A percentile compares a stretch with the other conserved stretches of the same genome.
Evolutionary conservation across 306 rosid species (phyloP).

Genomic region (Calophaca sinica): DNA sequence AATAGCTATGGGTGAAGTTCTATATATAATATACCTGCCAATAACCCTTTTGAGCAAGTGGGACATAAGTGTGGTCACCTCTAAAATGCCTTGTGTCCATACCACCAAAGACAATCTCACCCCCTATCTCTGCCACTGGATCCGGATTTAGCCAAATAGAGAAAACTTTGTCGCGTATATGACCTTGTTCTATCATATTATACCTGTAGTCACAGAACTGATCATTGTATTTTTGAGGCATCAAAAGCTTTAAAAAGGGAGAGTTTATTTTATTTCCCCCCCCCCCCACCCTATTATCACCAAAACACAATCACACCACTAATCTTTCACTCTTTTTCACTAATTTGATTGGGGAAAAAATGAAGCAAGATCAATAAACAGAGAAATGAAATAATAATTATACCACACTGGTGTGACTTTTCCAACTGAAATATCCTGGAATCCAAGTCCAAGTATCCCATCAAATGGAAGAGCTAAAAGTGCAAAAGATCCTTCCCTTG

Average conservation of each 20-base stretch:
- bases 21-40: conserved; percentile 67
- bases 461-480: conserved; percentile 53
- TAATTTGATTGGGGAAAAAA: neutral
- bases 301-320: conserved; percentile 23
- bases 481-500: conserved; percentile 46
- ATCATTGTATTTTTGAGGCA: conserved; percentile 5
- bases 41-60: conserved; percentile 63
- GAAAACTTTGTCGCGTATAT: conserved; percentile 40
- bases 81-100: conserved; percentile 66
- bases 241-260: conserved; percentile 5
- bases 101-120: conserved; percentile 74
- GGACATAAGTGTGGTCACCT: conserved; percentile 74
- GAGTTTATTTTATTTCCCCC: neutral
- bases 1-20: conserved; percentile 37
- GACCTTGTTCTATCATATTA: conserved; percentile 54
- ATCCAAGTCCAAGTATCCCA: conserved; percentile 66
- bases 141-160: conserved; percentile 56
- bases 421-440: conserved; percentile 51
- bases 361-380: conserved; percentile 13
- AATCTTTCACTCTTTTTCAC: neutral
- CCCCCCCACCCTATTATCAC: conserved; percentile 3
- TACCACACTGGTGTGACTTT: conserved; percentile 61
- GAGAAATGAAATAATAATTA: conserved; percentile 19
- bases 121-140: conserved; percentile 50
- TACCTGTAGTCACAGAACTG: conserved; percentile 50